These are phyloP conservation scores for Elongisporangium prolatum DNA, from an alignment of 352 stramenopile species.

Conservation along the genomic window DNA sequence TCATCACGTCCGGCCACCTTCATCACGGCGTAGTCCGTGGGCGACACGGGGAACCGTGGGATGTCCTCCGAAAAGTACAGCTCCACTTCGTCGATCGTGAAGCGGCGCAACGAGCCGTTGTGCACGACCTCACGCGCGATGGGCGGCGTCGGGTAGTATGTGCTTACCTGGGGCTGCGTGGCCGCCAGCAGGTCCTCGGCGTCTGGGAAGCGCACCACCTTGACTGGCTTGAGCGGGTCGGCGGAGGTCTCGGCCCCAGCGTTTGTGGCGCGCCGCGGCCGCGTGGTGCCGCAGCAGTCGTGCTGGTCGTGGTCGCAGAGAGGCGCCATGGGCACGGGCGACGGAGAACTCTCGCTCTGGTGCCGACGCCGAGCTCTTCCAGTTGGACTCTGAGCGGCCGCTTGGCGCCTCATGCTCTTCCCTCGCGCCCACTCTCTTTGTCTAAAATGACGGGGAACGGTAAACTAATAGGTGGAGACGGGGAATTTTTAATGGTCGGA, in stretches of 20 bases:
- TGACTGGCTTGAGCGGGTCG: slow-evolving; percentile 12
- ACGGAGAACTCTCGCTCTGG: background rate
- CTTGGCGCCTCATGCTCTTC: background rate
- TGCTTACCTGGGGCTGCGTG: slow-evolving; percentile 19
- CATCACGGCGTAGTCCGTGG: slow-evolving; percentile 38
- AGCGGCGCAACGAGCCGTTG: slow-evolving; percentile 41
- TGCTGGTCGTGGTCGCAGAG: background rate
- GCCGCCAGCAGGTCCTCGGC: slow-evolving; percentile 26
- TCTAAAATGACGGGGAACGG: background rate
- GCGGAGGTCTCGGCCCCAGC: background rate
- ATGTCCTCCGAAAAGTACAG: slow-evolving; percentile 59
- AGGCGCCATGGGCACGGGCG: background rate
- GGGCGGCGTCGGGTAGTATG: slow-evolving; percentile 42
- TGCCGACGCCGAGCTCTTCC: background rate
- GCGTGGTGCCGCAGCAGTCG: background rate
- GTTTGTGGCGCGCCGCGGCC: background rate
- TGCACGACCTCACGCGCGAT: slow-evolving; percentile 28
- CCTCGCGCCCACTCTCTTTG: background rate
- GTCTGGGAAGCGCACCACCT: slow-evolving; percentile 50
- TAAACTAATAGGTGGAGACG: background rate
- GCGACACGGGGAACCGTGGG: slow-evolving; percentile 18
- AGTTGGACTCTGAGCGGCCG: background rate
- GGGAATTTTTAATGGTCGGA: background rate
- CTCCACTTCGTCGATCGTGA: slow-evolving; percentile 61
- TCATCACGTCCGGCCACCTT: slow-evolving; percentile 44